phyloP scores from a whole-genome alignment of 164 flowering plant genomes.

The Piper betle region DNA sequence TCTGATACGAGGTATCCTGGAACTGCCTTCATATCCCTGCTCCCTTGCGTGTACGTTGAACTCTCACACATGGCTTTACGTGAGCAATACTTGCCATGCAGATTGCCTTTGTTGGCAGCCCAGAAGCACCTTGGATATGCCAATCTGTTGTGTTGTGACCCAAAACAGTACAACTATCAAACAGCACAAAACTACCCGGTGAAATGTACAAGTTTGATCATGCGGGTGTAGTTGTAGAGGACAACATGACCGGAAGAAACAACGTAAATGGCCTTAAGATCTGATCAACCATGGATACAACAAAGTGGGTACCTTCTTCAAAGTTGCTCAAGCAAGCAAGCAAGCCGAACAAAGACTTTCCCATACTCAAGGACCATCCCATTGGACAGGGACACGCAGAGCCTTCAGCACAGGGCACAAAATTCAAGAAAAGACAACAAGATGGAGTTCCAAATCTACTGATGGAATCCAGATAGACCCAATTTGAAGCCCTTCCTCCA shows the following conservation, averaged over 20 bases:
- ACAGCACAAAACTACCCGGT: too few species aligned
- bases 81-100: too few species aligned
- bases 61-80: too few species aligned
- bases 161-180: too few species aligned
- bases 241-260: slow-evolving; percentile 4
- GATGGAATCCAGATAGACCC: slow-evolving; percentile 61
- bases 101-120: too few species aligned
- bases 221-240: background rate
- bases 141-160: too few species aligned
- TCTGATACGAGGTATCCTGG: too few species aligned
- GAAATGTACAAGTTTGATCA: too few species aligned
- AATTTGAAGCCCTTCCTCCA: slow-evolving; percentile 42
- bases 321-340: background rate
- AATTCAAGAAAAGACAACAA: background rate
- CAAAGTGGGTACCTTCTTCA: slow-evolving; percentile 4
- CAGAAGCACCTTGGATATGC: too few species aligned
- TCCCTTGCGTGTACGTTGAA: too few species aligned
- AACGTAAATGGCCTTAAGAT: background rate
- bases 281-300: slow-evolving; percentile 4
- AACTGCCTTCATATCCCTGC: too few species aligned
- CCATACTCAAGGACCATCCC: slow-evolving; percentile 39
- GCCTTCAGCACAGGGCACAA: slow-evolving; percentile 20
- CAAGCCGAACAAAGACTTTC: slow-evolving; percentile 17
- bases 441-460: slow-evolving; percentile 47
- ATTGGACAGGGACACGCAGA: slow-evolving; percentile 36